phyloP scores from a whole-genome alignment of 805 yeast species.

The Wickerhamiella sergipiensis region DNA sequence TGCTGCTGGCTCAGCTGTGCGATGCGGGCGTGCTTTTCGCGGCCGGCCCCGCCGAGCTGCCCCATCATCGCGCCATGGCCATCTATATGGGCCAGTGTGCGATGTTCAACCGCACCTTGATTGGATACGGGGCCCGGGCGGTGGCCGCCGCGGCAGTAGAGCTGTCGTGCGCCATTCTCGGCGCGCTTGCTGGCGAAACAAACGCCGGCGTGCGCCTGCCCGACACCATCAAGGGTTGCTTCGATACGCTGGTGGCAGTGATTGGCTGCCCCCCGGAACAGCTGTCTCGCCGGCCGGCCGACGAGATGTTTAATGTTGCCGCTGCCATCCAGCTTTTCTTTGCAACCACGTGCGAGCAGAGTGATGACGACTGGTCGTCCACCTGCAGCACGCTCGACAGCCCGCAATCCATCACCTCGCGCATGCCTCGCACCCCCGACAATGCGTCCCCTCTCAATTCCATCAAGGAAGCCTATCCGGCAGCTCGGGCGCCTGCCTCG shows the following conservation, averaged over 20 bases:
- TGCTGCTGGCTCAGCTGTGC: constrained; percentile 5
- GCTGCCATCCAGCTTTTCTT: constrained; percentile 7
- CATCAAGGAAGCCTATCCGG: neutral
- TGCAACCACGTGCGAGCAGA: neutral
- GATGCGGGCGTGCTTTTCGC: constrained; percentile 6
- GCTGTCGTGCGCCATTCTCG: constrained; percentile 20
- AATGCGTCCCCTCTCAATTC: neutral
- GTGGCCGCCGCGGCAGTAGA: constrained; percentile 26
- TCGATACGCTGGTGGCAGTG: constrained; percentile 17
- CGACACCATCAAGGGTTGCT: constrained; percentile 13
- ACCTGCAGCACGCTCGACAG: constrained; percentile 1
- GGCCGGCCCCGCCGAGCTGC: constrained; percentile 3
- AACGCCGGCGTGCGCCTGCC: neutral
- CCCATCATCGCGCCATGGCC: constrained; percentile 19
- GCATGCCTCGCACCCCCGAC: constrained; percentile 2
- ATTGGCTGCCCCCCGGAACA: constrained; percentile 13
- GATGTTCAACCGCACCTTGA: constrained; percentile 21
- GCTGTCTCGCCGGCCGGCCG: constrained; percentile 9
- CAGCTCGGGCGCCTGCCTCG: neutral
- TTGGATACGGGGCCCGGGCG: constrained; percentile 21
- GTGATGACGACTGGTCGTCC: constrained; percentile 2
- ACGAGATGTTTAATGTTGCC: constrained; percentile 3
- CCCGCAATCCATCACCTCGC: neutral
- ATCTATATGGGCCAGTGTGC: constrained; percentile 26
- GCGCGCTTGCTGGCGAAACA: constrained; percentile 10